Conservation (phyloP, 129 eudicot genomes). For the Artemisia argyi region DNA sequence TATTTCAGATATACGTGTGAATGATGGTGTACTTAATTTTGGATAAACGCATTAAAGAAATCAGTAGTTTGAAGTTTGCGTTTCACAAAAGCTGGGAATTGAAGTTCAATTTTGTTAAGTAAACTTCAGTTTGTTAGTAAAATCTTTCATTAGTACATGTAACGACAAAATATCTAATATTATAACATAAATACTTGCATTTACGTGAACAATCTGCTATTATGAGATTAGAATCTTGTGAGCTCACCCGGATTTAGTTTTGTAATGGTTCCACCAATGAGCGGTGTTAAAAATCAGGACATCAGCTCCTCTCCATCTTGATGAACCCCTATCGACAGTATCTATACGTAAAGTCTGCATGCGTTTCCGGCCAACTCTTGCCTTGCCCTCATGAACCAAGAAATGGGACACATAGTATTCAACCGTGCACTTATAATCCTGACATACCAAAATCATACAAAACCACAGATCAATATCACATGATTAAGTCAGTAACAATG, state of each 20-base stretch:
- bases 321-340: slow-evolving; percentile 77
- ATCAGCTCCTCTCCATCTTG: slow-evolving; percentile 97
- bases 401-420: slow-evolving; percentile 90
- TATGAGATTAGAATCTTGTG: slow-evolving; percentile 4
- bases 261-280: slow-evolving; percentile 95
- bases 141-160: too few species aligned
- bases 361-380: slow-evolving; percentile 86
- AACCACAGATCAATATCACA: not conserved
- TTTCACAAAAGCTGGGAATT: too few species aligned
- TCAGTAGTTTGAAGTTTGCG: too few species aligned
- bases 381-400: slow-evolving; percentile 88
- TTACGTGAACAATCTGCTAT: not conserved
- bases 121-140: too few species aligned
- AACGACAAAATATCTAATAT: too few species aligned
- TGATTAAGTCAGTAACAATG: not conserved
- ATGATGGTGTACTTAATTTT: too few species aligned
- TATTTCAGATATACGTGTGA: too few species aligned
- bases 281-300: slow-evolving; percentile 86
- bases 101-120: too few species aligned
- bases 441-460: slow-evolving; percentile 1
- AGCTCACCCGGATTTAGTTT: slow-evolving; percentile 90
- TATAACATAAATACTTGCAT: not conserved
- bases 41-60: too few species aligned
- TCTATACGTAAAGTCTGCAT: slow-evolving; percentile 83
- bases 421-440: slow-evolving; percentile 96